A percentile compares a stretch with the other conserved stretches of the same genome.
Conservation (phyloP, 2,329 filamentous ascomycete species). For the Periglandula ipomoeae region DNA sequence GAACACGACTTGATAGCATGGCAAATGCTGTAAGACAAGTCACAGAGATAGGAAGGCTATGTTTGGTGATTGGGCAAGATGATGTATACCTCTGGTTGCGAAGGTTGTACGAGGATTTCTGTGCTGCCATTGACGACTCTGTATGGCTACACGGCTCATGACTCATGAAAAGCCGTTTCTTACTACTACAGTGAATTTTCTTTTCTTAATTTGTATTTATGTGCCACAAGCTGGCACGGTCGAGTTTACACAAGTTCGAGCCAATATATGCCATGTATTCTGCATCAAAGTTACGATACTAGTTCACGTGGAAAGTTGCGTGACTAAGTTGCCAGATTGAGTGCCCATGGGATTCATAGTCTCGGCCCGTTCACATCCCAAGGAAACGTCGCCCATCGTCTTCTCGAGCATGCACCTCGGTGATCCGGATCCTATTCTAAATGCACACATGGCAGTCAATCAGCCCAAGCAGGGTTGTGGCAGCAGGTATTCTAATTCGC, state of each 20-base stretch:
- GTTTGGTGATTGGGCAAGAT: conserved; percentile 4
- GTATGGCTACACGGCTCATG: conserved; percentile 20
- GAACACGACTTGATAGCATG: neutral
- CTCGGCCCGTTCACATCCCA: too few species aligned
- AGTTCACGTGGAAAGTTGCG: too few species aligned
- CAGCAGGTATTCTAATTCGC: too few species aligned
- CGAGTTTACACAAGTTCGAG: too few species aligned
- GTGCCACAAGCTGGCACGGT: too few species aligned
- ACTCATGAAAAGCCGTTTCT: conserved; percentile 19
- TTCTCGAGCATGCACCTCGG: too few species aligned
- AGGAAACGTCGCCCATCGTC: too few species aligned
- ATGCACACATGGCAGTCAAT: too few species aligned
- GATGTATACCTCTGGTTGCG: neutral
- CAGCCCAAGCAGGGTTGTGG: too few species aligned
- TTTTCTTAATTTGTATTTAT: conserved; percentile 5
- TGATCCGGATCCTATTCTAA: too few species aligned
- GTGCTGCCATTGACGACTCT: conserved; percentile 3
- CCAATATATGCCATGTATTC: neutral
- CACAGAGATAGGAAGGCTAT: neutral
- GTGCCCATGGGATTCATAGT: too few species aligned
- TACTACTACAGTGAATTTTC: conserved; percentile 6
- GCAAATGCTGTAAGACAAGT: neutral
- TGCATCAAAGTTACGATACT: neutral
- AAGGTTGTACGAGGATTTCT: conserved; percentile 3
- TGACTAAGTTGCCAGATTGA: too few species aligned